Conservation (phyloP, 1,284 basidiomycete species). For the Leccinum angustisporum region DNA sequence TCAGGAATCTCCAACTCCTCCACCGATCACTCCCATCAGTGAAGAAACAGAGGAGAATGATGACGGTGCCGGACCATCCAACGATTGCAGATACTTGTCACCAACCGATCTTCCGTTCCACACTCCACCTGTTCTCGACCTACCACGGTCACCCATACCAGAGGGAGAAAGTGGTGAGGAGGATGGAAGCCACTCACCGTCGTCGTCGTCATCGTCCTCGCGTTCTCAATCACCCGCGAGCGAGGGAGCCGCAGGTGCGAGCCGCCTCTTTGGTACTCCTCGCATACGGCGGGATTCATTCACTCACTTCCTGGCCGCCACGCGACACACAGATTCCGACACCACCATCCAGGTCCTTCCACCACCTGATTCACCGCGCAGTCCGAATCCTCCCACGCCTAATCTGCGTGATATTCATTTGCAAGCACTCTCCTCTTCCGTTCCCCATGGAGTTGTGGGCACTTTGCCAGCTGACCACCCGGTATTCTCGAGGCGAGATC, state of each 20-base stretch:
- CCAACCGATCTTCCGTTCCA: slow-evolving; percentile 67
- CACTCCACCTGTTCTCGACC: slow-evolving; percentile 47
- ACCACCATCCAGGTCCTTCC: slow-evolving; percentile 67
- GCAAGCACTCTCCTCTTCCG: slow-evolving; percentile 52
- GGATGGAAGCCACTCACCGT: slow-evolving; percentile 31
- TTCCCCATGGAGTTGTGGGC: slow-evolving; percentile 28
- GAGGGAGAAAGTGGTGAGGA: slow-evolving; percentile 24
- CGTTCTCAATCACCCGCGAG: slow-evolving; percentile 55
- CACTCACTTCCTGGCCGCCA: slow-evolving; percentile 58
- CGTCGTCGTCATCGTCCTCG: slow-evolving; percentile 39
- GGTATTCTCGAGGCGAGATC: slow-evolving; percentile 52
- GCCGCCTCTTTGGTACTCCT: slow-evolving; percentile 71
- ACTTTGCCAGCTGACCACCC: slow-evolving; percentile 18
- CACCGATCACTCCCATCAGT: slow-evolving; percentile 75
- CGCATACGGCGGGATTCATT: slow-evolving; percentile 58
- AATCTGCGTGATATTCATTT: slow-evolving; percentile 76
- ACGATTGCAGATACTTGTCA: slow-evolving; percentile 55
- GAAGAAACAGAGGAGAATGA: slow-evolving; percentile 52
- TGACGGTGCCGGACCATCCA: slow-evolving; percentile 45
- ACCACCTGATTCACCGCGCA: slow-evolving; percentile 72
- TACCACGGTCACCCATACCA: slow-evolving; percentile 46
- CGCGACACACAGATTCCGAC: slow-evolving; percentile 60
- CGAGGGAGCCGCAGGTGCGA: slow-evolving; percentile 66
- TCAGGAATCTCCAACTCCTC: slow-evolving; percentile 57
- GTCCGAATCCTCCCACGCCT: slow-evolving; percentile 76